A percentile compares a stretch with the other conserved stretches of the same genome.
Conservation (phyloP, 2,329 filamentous ascomycete genomes). For the Aspergillus ochraceus region DNA sequence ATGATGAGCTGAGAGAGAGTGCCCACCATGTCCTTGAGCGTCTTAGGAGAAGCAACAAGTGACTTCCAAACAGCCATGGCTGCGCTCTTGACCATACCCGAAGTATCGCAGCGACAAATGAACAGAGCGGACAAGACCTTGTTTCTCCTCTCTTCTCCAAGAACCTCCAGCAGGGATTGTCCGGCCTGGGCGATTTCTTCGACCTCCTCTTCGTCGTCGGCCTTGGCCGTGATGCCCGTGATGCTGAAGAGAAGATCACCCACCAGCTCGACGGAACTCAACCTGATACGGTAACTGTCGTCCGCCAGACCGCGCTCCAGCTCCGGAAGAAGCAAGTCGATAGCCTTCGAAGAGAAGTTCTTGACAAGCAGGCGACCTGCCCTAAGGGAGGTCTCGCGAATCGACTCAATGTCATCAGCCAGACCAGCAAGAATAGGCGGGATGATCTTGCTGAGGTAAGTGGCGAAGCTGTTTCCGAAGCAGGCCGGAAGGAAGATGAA, state of each 20-base stretch:
- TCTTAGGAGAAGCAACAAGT: conserved; percentile 85
- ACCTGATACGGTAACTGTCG: conserved; percentile 93
- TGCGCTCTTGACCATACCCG: conserved; percentile 82
- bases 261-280: conserved; percentile 96
- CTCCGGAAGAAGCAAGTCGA: conserved; percentile 90
- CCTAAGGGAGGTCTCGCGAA: conserved; percentile 91
- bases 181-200: conserved; percentile 80
- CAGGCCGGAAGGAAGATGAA: conserved; percentile 99
- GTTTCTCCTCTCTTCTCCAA: conserved; percentile 95
- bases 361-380: conserved; percentile 94
- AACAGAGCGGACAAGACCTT: conserved; percentile 96
- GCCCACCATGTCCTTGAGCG: conserved; percentile 91
- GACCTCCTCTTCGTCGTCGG: conserved; percentile 76
- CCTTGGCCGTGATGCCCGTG: conserved; percentile 82
- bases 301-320: conserved; percentile 96
- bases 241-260: conserved; percentile 97
- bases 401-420: conserved; percentile 94
- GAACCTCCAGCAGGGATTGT: conserved; percentile 86
- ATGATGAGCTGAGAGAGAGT: conserved; percentile 95
- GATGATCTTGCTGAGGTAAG: conserved; percentile 92
- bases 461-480: conserved; percentile 97
- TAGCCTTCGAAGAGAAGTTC: conserved; percentile 93
- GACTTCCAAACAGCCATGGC: conserved; percentile 97
- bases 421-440: conserved; percentile 91
- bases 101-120: conserved; percentile 96